Conservation (phyloP, 23 red algal species). For the Gracilaria gracilis region DNA sequence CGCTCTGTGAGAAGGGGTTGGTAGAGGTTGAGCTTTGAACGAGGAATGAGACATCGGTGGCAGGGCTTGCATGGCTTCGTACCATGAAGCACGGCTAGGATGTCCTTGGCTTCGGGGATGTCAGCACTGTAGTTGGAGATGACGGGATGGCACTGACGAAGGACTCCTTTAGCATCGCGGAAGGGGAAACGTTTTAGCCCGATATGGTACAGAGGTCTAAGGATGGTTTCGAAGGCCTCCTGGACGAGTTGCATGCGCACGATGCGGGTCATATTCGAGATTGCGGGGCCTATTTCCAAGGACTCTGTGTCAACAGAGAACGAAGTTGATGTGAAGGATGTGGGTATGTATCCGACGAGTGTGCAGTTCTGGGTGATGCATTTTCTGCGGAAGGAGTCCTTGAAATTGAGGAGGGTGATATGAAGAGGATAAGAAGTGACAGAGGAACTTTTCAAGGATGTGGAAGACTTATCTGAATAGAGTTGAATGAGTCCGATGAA, state of each 20-base stretch:
- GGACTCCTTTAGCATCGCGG: neutral
- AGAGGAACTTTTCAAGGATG: neutral
- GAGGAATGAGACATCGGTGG: neutral
- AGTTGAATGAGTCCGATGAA: neutral
- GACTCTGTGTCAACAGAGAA: neutral
- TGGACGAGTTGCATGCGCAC: neutral
- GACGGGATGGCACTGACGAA: constrained; percentile 7
- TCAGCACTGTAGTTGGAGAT: constrained; percentile 1
- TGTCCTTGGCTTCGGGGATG: constrained; percentile 6
- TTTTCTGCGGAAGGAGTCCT: neutral
- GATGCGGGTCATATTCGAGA: neutral
- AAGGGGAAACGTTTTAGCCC: neutral
- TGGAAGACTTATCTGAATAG: constrained; percentile 10
- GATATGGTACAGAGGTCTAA: neutral
- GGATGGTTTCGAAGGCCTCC: neutral
- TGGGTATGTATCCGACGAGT: neutral
- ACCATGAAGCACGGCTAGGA: neutral
- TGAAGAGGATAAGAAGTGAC: neutral
- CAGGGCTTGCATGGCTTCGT: neutral
- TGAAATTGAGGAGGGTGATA: constrained; percentile 16
- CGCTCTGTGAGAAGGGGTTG: neutral
- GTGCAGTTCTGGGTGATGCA: neutral
- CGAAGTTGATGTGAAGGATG: neutral
- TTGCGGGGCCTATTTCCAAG: neutral
- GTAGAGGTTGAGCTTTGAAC: neutral